These are phyloP conservation scores for Gnomoniopsis smithogilvyi DNA, from an alignment of 2,329 filamentous ascomycete genomes.

Conservation along the genomic window DNA sequence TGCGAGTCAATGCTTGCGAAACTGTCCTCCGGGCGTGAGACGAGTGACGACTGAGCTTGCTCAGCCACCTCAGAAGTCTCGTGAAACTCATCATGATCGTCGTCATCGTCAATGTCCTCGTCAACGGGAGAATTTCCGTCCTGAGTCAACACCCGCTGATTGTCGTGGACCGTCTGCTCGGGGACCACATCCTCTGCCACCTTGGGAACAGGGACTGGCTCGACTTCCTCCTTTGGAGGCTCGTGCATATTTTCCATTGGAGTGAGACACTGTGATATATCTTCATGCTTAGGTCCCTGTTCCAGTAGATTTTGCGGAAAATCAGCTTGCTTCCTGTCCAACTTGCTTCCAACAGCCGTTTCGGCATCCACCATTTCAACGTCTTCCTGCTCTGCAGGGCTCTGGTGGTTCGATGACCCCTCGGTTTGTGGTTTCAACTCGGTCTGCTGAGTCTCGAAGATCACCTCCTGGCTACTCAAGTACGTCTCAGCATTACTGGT, in stretches of 20 bases:
- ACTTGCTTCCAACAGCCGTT: background rate
- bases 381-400: background rate
- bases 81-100: conserved; percentile 1
- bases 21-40: background rate
- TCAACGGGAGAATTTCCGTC: background rate
- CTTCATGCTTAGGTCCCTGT: background rate
- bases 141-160: background rate
- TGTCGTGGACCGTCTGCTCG: background rate
- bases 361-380: background rate
- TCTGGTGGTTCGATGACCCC: background rate
- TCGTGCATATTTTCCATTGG: background rate
- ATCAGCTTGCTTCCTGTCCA: conserved; percentile 1
- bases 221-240: background rate
- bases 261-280: background rate
- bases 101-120: conserved; percentile 1
- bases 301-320: background rate
- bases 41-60: background rate
- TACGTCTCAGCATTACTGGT: conserved; percentile 5
- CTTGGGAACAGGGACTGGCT: background rate
- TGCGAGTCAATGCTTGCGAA: conserved; percentile 10
- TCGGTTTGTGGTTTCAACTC: background rate
- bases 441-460: background rate
- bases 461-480: background rate
- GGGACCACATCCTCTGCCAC: background rate
- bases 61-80: conserved; percentile 5